phyloP scores from a whole-genome alignment of 2,329 filamentous ascomycete species.

The Colletotrichum gigasporum region DNA sequence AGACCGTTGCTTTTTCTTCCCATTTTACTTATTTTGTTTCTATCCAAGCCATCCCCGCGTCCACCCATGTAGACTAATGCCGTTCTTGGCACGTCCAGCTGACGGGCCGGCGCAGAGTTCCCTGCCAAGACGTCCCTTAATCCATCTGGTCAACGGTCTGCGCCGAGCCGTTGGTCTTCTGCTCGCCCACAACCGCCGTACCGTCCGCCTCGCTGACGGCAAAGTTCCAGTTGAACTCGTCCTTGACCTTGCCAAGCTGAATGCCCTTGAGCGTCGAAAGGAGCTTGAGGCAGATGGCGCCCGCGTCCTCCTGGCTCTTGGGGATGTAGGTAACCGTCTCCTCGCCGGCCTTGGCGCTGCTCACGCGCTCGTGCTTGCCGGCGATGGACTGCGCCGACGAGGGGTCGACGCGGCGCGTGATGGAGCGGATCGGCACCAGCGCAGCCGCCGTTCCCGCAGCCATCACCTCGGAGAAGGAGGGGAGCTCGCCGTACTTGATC shows the following conservation, averaged over 20 bases:
- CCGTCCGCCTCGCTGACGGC: conserved; percentile 56
- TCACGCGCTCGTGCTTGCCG: conserved; percentile 48
- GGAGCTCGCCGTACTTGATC: conserved; percentile 71
- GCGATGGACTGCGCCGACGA: conserved; percentile 50
- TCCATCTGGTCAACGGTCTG: conserved; percentile 46
- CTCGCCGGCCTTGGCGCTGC: conserved; percentile 43
- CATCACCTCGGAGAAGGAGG: conserved; percentile 76
- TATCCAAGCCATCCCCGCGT: neutral
- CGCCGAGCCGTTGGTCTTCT: conserved; percentile 30
- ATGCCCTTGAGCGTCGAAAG: conserved; percentile 83
- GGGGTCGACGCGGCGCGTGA: conserved; percentile 70
- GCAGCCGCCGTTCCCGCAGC: conserved; percentile 93
- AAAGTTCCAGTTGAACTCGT: conserved; percentile 78
- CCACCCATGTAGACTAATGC: neutral
- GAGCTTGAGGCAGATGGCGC: conserved; percentile 77
- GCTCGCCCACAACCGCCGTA: conserved; percentile 46
- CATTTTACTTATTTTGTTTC: conserved; percentile 6
- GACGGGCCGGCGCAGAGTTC: neutral
- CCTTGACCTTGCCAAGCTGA: conserved; percentile 81
- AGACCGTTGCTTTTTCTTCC: neutral
- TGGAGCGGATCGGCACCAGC: conserved; percentile 90
- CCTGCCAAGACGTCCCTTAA: conserved; percentile 19
- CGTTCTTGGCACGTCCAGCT: neutral
- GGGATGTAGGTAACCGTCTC: conserved; percentile 67
- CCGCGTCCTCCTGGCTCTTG: conserved; percentile 71